phyloP scores from a whole-genome alignment of 208 protist genomes.

The Herpetomonas samuelpessoai region DNA sequence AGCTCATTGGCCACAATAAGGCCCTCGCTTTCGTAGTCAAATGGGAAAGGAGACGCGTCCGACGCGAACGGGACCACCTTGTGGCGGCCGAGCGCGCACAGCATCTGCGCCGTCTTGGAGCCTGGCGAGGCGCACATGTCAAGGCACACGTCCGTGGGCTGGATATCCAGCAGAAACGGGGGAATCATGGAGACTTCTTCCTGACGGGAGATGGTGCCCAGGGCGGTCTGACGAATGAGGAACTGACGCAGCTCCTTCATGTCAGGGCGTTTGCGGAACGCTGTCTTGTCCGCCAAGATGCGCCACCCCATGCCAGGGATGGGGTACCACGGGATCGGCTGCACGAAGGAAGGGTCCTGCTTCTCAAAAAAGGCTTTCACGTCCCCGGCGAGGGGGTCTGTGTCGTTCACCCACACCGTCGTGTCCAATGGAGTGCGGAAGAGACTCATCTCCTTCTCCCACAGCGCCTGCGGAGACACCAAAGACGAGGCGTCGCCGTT shows the following conservation, averaged over 20 bases:
- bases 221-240: slow-evolving; percentile 75
- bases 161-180: slow-evolving; percentile 78
- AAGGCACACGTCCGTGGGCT: slow-evolving; percentile 73
- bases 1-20: slow-evolving; percentile 89
- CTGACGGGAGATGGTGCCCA: slow-evolving; percentile 85
- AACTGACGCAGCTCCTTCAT: slow-evolving; percentile 69
- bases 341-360: slow-evolving; percentile 36
- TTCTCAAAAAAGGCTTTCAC: slow-evolving; percentile 55
- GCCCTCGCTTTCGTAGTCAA: slow-evolving; percentile 68
- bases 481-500: background rate
- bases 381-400: slow-evolving; percentile 56
- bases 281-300: slow-evolving; percentile 72
- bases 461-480: slow-evolving; percentile 19
- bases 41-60: slow-evolving; percentile 72
- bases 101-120: slow-evolving; percentile 89
- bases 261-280: slow-evolving; percentile 70
- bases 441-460: slow-evolving; percentile 58
- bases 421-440: slow-evolving; percentile 70
- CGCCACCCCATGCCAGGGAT: slow-evolving; percentile 75
- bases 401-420: slow-evolving; percentile 87
- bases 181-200: slow-evolving; percentile 86
- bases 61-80: slow-evolving; percentile 64
- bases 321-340: slow-evolving; percentile 87
- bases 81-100: slow-evolving; percentile 77
- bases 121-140: slow-evolving; percentile 92